These are phyloP conservation scores for Aspergillus cavernicola DNA, from an alignment of 495 filamentous ascomycete species.

Conservation along the genomic window DNA sequence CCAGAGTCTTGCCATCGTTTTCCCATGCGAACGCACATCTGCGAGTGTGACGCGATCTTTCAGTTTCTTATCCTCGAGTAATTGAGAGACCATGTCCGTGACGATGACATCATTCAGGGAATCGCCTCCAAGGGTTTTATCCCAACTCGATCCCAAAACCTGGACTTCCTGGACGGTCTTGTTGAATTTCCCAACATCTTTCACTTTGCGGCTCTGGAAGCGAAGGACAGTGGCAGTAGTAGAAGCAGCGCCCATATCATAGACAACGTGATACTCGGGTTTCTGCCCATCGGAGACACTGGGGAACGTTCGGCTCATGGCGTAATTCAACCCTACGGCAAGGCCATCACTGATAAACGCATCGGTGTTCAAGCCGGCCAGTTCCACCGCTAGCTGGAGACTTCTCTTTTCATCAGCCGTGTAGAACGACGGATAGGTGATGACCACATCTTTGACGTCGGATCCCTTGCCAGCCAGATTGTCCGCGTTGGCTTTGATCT, in stretches of 20 bases:
- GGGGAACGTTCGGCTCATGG: constrained; percentile 84
- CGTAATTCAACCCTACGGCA: constrained; percentile 92
- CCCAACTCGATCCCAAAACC: constrained; percentile 83
- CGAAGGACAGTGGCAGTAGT: constrained; percentile 89
- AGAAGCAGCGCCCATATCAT: constrained; percentile 98
- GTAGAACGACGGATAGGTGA: constrained; percentile 91
- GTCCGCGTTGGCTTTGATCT: constrained; percentile 83
- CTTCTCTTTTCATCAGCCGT: constrained; percentile 82
- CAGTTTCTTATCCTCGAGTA: constrained; percentile 65
- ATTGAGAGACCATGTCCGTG: constrained; percentile 78
- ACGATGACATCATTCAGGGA: constrained; percentile 82
- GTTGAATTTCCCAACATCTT: constrained; percentile 90
- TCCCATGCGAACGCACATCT: constrained; percentile 69
- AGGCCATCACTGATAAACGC: constrained; percentile 85
- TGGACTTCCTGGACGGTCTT: constrained; percentile 94
- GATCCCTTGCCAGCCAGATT: constrained; percentile 74
- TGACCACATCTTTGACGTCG: constrained; percentile 71
- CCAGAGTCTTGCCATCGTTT: constrained; percentile 80
- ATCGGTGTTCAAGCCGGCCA: constrained; percentile 84
- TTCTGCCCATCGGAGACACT: constrained; percentile 77
- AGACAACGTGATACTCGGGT: constrained; percentile 89
- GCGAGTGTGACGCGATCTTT: constrained; percentile 60
- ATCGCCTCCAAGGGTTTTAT: constrained; percentile 86
- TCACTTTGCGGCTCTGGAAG: constrained; percentile 85
- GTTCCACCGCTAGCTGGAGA: constrained; percentile 72